Evolutionary conservation across 2,329 filamentous ascomycete species (phyloP).

Genomic region (Davidsoniella australis): DNA sequence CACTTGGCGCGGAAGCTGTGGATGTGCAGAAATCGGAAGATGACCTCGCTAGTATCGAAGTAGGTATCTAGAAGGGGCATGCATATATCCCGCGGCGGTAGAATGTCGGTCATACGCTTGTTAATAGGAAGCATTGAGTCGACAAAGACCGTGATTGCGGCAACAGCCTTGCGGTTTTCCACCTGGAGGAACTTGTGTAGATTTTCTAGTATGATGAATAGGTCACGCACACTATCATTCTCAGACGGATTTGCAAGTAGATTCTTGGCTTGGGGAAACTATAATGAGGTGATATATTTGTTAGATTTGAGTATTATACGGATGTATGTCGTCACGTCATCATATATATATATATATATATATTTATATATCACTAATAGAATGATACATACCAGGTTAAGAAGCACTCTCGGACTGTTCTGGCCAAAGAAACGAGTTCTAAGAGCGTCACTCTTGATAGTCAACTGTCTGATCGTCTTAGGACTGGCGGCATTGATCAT

Average conservation of each 20-base stretch:
- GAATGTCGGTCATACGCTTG: slow-evolving; percentile 39
- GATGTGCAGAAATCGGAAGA: slow-evolving; percentile 36
- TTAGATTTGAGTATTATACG: neutral
- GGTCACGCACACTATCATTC: slow-evolving; percentile 24
- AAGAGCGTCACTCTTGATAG: slow-evolving; percentile 29
- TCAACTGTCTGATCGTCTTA: slow-evolving; percentile 31
- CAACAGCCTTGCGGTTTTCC: slow-evolving; percentile 28
- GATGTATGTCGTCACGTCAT: neutral
- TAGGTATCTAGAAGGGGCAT: slow-evolving; percentile 33
- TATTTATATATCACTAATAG: neutral
- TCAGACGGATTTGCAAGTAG: slow-evolving; percentile 29
- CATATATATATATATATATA: too few species aligned
- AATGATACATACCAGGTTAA: slow-evolving; percentile 30
- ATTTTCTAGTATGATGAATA: slow-evolving; percentile 28
- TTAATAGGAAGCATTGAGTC: slow-evolving; percentile 41
- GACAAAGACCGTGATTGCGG: slow-evolving; percentile 38
- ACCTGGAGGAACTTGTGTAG: slow-evolving; percentile 32
- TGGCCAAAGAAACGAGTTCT: slow-evolving; percentile 36
- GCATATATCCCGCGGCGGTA: slow-evolving; percentile 33
- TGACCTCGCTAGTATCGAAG: slow-evolving; percentile 31
- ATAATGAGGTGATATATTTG: neutral
- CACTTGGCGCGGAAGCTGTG: slow-evolving; percentile 35
- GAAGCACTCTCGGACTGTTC: slow-evolving; percentile 32
- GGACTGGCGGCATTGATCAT: slow-evolving; percentile 22
- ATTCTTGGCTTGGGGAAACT: slow-evolving; percentile 38